Base-by-base conservation (phyloP, 495 filamentous ascomycete species). In the Neurospora sublineolata region DNA sequence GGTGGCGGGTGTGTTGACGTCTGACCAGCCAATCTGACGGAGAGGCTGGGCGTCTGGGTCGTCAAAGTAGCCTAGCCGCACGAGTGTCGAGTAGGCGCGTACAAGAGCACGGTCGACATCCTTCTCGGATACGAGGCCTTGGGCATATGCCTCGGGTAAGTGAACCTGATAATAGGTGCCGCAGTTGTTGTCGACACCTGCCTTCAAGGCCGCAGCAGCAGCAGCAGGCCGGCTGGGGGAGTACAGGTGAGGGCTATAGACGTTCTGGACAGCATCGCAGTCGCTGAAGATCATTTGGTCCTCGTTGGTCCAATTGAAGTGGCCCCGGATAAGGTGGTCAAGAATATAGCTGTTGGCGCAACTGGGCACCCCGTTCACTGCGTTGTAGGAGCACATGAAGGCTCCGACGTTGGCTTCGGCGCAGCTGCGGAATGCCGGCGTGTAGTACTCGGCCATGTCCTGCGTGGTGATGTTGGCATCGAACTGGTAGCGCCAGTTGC, bases 331-430 rank as follows among this genome's bases (percentile, higher is more conserved):
- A 10, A 82, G 71, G 9, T 75, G 76, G 69, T 75, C 70, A 70
- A 82, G 74, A 11, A 82, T 69, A 38, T 79, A 82, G 0, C 72
- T 76, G 42, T 78, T 79, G 16, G 80, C 79, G 69, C 81, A 82
- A 4, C 78, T 74, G 9, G 81, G 81, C 44, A 78, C 74, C 12
- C 81, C 81, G 58, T 82, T 80, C 60, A 82, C 79, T 7, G 75
- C 36, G 67, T 82, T 82, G 69, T 82, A 82, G 11, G 80, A 78
- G 68, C 81, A 82, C 81, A 82, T 82, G 73, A 82, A 75, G n/a
- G 74, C 76, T 37, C 76, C 79, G 36, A 80, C 80, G 58, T 80
- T 79, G 14, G 79, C 77, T 64, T 82, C 80, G 23, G 76, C 75
- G 38, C 80, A 81, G 39, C 76, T 73, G 68, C 79, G 79, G 76